Base-by-base conservation (phyloP, 2,329 filamentous ascomycete genomes). In the Ascochyta pisi region DNA sequence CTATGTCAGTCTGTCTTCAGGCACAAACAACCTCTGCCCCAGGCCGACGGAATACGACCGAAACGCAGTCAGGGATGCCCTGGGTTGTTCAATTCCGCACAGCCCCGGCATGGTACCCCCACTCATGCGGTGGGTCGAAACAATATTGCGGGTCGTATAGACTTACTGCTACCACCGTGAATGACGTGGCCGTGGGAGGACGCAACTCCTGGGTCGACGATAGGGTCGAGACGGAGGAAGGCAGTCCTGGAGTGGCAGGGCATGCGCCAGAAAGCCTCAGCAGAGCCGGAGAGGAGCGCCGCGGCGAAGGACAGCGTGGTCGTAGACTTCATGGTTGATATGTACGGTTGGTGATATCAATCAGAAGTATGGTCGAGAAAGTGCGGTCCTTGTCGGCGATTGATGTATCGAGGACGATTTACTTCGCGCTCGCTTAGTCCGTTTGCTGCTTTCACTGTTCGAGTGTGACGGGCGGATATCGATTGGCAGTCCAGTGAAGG, bases 261-360 rank as follows among this genome's bases (percentile, higher is more conserved):
- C 81, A 91, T 91, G 67, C 84, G 86, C 71, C 90, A 83, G 70
- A 91, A 89, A 50, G 88, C 87, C 65, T 89, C 86, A 39, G 85
- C 69, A 23, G 72, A 67, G 43, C 72, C 70, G 15, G 74, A 67
- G 16, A 79, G 66, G 15, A 73, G 57, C 52, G 67, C 71, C 37
- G 65, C 67, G 16, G 70, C 65, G 39, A 66, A 63, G 13, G 68
- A 66, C 45, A 74, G 51, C 19, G 61, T 57, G 29, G 70, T 57
- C 47, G 65, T 50, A 23, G 68, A 71, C 66, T 70, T 73, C 70
- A 75, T 74, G 50, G 47, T 68, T 54, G 48, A 34, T 49, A 46
- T 53, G 42, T 50, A 50, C 35, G 46, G 27, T 37, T 52, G 50
- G 24, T 34, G 37, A 42, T 42, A 55, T 50, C 38, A 46, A 55